Conservation (phyloP, 352 stramenopile genomes). For the Thalassiosira livingstoniorum region DNA sequence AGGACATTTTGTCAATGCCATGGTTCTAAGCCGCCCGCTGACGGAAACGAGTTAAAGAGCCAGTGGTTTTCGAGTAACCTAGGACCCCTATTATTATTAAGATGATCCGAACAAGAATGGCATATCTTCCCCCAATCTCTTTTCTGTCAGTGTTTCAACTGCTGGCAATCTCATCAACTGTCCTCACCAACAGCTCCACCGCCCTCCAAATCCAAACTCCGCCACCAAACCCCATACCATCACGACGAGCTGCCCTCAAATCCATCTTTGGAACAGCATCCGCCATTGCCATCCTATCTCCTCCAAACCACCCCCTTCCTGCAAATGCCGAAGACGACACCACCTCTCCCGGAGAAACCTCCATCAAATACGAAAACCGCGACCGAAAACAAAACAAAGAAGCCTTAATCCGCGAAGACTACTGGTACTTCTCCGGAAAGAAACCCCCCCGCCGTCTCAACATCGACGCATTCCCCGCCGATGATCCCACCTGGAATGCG, state of each 20-base stretch:
- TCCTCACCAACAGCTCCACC: too few relatives aligned
- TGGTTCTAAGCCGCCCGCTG: too few relatives aligned
- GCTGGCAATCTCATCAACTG: too few relatives aligned
- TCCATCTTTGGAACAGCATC: slow-evolving; percentile 10
- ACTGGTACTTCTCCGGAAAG: slow-evolving; percentile 75
- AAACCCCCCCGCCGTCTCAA: slow-evolving; percentile 58
- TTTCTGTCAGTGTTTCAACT: too few relatives aligned
- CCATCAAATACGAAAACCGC: slow-evolving; percentile 58
- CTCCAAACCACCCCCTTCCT: not conserved
- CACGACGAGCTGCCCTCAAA: not conserved
- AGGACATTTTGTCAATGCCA: too few relatives aligned
- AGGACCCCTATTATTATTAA: too few relatives aligned
- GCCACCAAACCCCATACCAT: not conserved
- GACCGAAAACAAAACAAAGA: slow-evolving; percentile 76
- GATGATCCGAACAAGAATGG: too few relatives aligned
- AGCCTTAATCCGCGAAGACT: slow-evolving; percentile 75
- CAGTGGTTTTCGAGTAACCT: too few relatives aligned
- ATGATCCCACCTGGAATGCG: slow-evolving; percentile 76
- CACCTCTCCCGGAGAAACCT: not conserved
- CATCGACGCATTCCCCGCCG: slow-evolving; percentile 45
- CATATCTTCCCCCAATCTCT: too few relatives aligned
- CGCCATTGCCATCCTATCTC: not conserved
- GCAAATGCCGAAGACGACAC: slow-evolving; percentile 13
- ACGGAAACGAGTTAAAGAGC: too few relatives aligned
- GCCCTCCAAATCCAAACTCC: too few relatives aligned